Evolutionary conservation across 805 yeast species (phyloP).

Genomic region (Yamadazyma ubonensis): DNA sequence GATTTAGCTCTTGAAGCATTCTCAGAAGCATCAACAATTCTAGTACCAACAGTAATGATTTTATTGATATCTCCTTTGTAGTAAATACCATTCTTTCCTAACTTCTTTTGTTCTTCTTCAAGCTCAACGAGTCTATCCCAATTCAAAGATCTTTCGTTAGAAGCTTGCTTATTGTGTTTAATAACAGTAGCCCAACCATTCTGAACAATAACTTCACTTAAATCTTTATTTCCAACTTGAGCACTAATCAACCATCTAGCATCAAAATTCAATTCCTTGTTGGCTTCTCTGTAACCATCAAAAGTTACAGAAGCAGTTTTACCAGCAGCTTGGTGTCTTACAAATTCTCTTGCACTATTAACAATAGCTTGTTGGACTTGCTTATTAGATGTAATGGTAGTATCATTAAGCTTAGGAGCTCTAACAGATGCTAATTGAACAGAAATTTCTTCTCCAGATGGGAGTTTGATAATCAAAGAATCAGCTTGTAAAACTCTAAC

Average conservation of each 20-base stretch:
- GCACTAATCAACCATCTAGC: constrained; percentile 66
- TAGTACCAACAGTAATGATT: constrained; percentile 52
- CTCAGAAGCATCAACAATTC: constrained; percentile 80
- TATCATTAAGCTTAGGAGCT: constrained; percentile 67
- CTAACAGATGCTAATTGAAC: constrained; percentile 77
- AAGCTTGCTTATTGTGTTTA: constrained; percentile 71
- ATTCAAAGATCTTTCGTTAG: constrained; percentile 62
- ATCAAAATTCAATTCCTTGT: constrained; percentile 55
- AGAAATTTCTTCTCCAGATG: constrained; percentile 50
- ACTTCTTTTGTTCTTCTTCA: constrained; percentile 57
- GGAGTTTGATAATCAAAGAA: constrained; percentile 54
- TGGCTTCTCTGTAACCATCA: constrained; percentile 63
- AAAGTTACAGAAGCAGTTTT: constrained; percentile 60
- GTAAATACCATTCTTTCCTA: constrained; percentile 59
- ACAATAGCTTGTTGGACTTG: constrained; percentile 51
- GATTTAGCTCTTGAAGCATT: constrained; percentile 69
- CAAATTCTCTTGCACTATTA: constrained; percentile 70
- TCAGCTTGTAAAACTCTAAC: constrained; percentile 67
- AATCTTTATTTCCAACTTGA: constrained; percentile 52
- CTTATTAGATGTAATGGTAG: constrained; percentile 38
- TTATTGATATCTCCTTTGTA: constrained; percentile 45
- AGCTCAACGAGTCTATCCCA: constrained; percentile 78
- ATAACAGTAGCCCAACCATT: constrained; percentile 77
- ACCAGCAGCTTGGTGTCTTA: constrained; percentile 67
- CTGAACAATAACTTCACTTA: constrained; percentile 58